These are phyloP conservation scores for Cryphonectria parasitica DNA, from an alignment of 2,329 filamentous ascomycete species.

Conservation along the genomic window DNA sequence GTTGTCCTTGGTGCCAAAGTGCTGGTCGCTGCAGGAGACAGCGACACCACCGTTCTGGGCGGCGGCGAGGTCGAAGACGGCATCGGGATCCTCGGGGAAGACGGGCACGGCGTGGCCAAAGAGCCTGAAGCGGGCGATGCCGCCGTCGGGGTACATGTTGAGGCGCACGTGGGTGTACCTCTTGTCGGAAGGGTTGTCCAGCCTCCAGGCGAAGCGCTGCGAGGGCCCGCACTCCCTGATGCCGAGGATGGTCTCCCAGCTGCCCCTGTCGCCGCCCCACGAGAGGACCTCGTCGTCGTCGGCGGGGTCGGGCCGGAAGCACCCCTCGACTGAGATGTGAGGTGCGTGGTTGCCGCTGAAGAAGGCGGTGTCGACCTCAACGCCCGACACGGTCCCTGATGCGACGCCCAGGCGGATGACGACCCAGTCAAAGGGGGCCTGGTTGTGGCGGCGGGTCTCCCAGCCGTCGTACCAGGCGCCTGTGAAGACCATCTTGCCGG, in stretches of 20 bases:
- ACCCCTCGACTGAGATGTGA: conserved; percentile 76
- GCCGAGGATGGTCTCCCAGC: conserved; percentile 74
- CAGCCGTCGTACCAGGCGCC: conserved; percentile 74
- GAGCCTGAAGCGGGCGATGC: conserved; percentile 78
- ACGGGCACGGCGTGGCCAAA: conserved; percentile 78
- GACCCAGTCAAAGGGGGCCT: conserved; percentile 68
- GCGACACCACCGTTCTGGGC: conserved; percentile 80
- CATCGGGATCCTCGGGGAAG: conserved; percentile 67
- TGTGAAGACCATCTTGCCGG: conserved; percentile 70
- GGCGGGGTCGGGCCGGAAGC: conserved; percentile 59
- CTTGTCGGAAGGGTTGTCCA: conserved; percentile 62
- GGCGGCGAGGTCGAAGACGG: conserved; percentile 75
- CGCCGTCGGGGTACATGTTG: conserved; percentile 85
- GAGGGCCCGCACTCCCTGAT: conserved; percentile 74
- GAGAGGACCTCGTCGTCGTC: conserved; percentile 64
- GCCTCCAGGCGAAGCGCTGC: conserved; percentile 73
- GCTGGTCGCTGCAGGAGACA: conserved; percentile 77
- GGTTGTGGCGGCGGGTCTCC: conserved; percentile 71
- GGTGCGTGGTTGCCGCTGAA: conserved; percentile 85
- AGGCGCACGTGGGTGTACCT: conserved; percentile 79
- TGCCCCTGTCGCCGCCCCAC: conserved; percentile 61
- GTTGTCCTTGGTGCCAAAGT: conserved; percentile 83
- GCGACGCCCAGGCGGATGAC: conserved; percentile 69
- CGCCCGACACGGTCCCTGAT: conserved; percentile 71
- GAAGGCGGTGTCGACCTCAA: conserved; percentile 81